Conservation (phyloP, 169 alveolate genomes). For the Plasmodium ovale region DNA sequence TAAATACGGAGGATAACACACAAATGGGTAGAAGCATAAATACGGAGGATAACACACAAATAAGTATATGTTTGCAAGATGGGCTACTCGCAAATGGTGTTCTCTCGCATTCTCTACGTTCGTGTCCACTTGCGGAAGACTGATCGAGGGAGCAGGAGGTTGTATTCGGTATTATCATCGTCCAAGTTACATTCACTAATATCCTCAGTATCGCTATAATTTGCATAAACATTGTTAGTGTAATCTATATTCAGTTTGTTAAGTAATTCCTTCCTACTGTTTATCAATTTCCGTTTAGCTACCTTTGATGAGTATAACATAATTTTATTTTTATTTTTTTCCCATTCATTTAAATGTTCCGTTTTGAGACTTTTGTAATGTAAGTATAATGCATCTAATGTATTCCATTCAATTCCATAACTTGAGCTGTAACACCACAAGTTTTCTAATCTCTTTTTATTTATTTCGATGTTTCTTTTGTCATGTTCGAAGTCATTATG, state of each 20-base stretch:
- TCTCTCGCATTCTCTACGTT: constrained; percentile 14
- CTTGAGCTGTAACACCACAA: constrained; percentile 82
- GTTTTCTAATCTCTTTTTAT: constrained; percentile 73
- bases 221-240: constrained; percentile 43
- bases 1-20: no score
- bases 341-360: constrained; percentile 65
- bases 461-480: constrained; percentile 15
- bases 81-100: background rate
- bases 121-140: constrained; percentile 63
- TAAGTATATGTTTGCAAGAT: background rate
- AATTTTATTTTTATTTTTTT: constrained; percentile 39
- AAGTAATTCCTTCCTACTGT: constrained; percentile 34
- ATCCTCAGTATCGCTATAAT: constrained; percentile 15
- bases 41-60: background rate
- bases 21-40: background rate
- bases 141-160: constrained; percentile 56
- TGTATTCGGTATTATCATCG: constrained; percentile 52
- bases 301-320: constrained; percentile 62
- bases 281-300: constrained; percentile 56
- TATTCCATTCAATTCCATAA: constrained; percentile 85
- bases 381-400: constrained; percentile 81
- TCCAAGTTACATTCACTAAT: constrained; percentile 9
- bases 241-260: constrained; percentile 34
- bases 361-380: constrained; percentile 36
- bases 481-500: constrained; percentile 26